phyloP scores from a whole-genome alignment of 192 early-diverging fungal species.

The Pilaira anomala region DNA sequence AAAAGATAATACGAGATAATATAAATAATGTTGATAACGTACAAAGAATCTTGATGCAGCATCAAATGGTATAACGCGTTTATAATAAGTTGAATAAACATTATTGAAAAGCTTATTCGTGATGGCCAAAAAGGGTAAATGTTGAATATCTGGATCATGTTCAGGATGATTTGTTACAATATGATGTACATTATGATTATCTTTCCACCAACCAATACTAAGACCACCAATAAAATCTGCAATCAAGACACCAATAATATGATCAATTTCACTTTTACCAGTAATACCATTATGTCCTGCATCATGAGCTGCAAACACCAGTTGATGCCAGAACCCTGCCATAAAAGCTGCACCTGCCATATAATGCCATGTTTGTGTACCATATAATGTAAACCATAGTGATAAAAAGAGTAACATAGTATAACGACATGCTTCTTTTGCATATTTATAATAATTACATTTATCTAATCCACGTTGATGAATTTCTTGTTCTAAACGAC shows the following conservation, averaged over 20 bases:
- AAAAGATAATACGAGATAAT: constrained; percentile 83
- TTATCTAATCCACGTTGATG: constrained; percentile 61
- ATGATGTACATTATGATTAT: constrained; percentile 96
- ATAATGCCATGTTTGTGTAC: constrained; percentile 51
- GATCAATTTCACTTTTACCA: constrained; percentile 68
- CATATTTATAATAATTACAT: constrained; percentile 54
- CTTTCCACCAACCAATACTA: constrained; percentile 96
- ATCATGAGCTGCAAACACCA: constrained; percentile 92
- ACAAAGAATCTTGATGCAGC: constrained; percentile 70
- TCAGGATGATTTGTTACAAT: constrained; percentile 91
- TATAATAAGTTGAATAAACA: constrained; percentile 88
- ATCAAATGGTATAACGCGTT: constrained; percentile 80
- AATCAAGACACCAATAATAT: constrained; percentile 77
- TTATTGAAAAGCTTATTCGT: constrained; percentile 74
- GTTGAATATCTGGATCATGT: constrained; percentile 98
- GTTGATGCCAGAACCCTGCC: constrained; percentile 85
- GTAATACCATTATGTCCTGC: constrained; percentile 95
- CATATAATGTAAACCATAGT: constrained; percentile 41
- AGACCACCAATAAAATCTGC: constrained; percentile 85
- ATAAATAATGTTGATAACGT: constrained; percentile 78
- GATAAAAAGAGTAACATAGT: constrained; percentile 43
- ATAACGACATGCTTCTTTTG: constrained; percentile 50
- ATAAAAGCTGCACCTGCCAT: constrained; percentile 56
- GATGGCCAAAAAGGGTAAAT: constrained; percentile 93
- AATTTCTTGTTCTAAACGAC: constrained; percentile 64